Evolutionary conservation across 1,284 basidiomycete species (phyloP), one percentile per base, ranked within the genome.

Genomic region (Neonothopanus nambi): DNA sequence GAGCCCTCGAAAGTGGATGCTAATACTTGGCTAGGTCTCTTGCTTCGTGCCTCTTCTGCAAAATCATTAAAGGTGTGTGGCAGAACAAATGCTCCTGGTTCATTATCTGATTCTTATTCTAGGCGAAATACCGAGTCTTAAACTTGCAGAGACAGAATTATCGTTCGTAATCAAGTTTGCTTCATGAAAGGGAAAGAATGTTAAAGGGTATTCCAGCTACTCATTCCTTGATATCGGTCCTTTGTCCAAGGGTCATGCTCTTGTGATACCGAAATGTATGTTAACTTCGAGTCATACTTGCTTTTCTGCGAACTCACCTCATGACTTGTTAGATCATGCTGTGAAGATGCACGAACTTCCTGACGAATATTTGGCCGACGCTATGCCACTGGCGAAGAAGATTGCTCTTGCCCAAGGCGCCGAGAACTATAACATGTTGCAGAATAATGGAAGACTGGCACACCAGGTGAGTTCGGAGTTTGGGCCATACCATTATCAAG

Each of bases 181-280:
- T 24, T 15, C 13, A 23, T 9, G 9, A 13, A 33, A 33, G 13
- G 30, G 13, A 33, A 3, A 13, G 13, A 3, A 37, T 18, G 17
- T 50, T 28, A 33, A 17, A 37, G 5, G 26, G n/a, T 48, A 9
- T 55, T 17, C 30, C 30, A 56, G 48, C 11, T 85, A 77, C 58
- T 82, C 93, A 0, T 95, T 95, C 73, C 82, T 95, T 62, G 95
- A 97, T 65, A 93, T 98, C 59, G 86, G 87, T 2, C 95, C 95
- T 23, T 76, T 97, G 37, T 82, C 94, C 17, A 85, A 81, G 62
- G 93, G 94, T 1, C 95, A 95, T 70, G 79, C 89, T 6, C 81
- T 97, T 30, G 78, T 98, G 52, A 91, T 98, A 57, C 95, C 95
- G 9, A 98, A 98, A 75, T 85, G 92, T 92, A 55, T 52, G 77